Base-by-base conservation (phyloP, 2,329 filamentous ascomycete genomes). In the Thelonectria discophora region DNA sequence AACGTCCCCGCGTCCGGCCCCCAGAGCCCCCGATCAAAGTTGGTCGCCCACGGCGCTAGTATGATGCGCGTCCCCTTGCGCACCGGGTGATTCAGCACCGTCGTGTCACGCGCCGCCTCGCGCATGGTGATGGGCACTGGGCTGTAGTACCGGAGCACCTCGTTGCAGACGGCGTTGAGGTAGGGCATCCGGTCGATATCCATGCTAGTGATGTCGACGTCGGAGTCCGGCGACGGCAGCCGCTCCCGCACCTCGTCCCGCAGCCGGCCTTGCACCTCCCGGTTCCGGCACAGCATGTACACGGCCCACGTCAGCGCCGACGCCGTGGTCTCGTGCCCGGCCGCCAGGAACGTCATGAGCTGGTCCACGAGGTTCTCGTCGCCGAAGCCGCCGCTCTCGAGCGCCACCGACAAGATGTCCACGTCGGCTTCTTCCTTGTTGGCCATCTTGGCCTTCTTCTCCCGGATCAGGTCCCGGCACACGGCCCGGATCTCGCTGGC, bases 271-370 rank as follows among this genome's bases (percentile, higher is more conserved):
- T 95, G 91, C 2, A 91, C 79, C 1, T 87, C 82, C 0, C 86
- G 88, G 68, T 92, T 77, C 18, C 82, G 81, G 68, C 86, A 86
- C n/a, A 95, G 84, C 45, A 89, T 79, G 72, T 93, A 91, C 8
- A 88, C 77, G 3, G 89, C 85, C 90, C 91, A 94, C n/a, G 88
- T 90, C 73, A 95, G 82, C 17, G 91, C 84, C 1, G 88, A 85
- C 1, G 92, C 87, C 0, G 91, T 94, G 1, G 92, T 94, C 77
- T 94, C 91, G 75, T 94, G 92, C 20, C 89, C 90, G 0, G 93
- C 93, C 1, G 90, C 90, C 5, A 96, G 85, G 79, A 96, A 95
- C 0, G 92, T 96, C 91, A 96, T 95, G 73, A 95, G 85, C 77
- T 97, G 93, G 74, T 95, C 90, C 37, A 93, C 86, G n/a, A 97